Conservation (phyloP, 164 flowering plant genomes). For the Berberis vulgaris region DNA sequence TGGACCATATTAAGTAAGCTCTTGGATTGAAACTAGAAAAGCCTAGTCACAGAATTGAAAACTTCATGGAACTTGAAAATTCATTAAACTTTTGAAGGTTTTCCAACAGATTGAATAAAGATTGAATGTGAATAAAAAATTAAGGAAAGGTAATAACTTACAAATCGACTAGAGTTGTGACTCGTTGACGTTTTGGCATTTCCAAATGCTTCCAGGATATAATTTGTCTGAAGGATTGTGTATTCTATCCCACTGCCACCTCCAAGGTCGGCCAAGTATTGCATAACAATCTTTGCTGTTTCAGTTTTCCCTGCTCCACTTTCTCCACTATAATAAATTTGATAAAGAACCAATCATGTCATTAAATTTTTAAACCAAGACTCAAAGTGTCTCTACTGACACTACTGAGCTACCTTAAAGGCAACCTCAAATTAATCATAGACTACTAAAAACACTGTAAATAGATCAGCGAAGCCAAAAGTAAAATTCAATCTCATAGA, state of each 20-base stretch:
- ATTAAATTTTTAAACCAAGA: neutral
- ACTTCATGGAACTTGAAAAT: no score
- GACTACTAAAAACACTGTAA: no score
- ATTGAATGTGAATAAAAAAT: no score
- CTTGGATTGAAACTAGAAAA: no score
- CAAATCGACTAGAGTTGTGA: slow-evolving; percentile 86
- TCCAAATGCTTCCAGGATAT: slow-evolving; percentile 90
- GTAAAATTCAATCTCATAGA: neutral
- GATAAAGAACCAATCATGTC: neutral
- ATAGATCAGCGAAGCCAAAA: neutral
- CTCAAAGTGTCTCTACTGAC: neutral
- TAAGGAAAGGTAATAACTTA: slow-evolving; percentile 8
- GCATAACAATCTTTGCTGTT: slow-evolving; percentile 76
- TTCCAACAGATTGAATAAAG: no score
- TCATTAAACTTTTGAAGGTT: no score
- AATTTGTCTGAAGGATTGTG: slow-evolving; percentile 51
- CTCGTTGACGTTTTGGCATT: slow-evolving; percentile 90
- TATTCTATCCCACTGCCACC: slow-evolving; percentile 54
- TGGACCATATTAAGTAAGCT: no score
- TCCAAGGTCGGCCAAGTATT: slow-evolving; percentile 62
- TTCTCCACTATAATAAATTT: slow-evolving; percentile 51
- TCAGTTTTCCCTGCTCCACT: slow-evolving; percentile 96
- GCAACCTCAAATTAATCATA: no score
- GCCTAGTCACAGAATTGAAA: no score
- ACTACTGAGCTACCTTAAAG: no score